These are phyloP conservation scores for Metschnikowia cerradonensis DNA, from an alignment of 805 yeast species.

Conservation along the genomic window DNA sequence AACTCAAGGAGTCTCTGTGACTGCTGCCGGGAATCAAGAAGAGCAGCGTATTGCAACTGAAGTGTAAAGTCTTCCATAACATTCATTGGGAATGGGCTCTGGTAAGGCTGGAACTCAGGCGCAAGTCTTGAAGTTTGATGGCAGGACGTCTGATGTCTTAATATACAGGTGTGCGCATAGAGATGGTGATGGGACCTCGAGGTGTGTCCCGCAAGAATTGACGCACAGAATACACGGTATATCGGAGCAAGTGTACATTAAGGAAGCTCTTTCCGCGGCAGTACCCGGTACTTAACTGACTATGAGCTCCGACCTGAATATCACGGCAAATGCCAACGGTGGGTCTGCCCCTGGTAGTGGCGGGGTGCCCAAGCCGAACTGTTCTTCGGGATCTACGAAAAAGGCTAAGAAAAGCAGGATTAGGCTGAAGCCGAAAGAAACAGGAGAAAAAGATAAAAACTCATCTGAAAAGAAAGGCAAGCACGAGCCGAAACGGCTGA, in stretches of 20 bases:
- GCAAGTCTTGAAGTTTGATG: not conserved
- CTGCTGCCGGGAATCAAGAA: slow-evolving; percentile 20
- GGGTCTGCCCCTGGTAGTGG: not conserved
- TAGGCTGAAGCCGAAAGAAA: not conserved
- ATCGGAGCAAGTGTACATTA: not conserved
- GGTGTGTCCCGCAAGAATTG: not conserved
- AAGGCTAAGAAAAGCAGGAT: not conserved
- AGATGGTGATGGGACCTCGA: not conserved
- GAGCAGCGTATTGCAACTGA: slow-evolving; percentile 30
- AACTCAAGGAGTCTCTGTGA: slow-evolving; percentile 18
- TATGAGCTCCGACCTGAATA: not conserved
- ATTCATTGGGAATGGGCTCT: slow-evolving; percentile 15
- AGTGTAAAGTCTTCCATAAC: slow-evolving; percentile 20
- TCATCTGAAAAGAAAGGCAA: not conserved
- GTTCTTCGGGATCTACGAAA: not conserved
- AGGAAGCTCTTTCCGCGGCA: not conserved
- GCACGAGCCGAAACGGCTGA: not conserved
- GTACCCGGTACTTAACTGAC: not conserved
- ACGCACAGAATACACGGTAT: not conserved
- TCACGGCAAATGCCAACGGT: not conserved
- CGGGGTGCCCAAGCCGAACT: not conserved
- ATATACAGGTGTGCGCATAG: slow-evolving; percentile 4
- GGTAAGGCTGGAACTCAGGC: too few relatives aligned
- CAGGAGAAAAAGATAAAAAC: not conserved
- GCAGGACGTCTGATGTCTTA: not conserved